Conservation (phyloP, 345 rosid genomes). For the Camelina hispida region DNA sequence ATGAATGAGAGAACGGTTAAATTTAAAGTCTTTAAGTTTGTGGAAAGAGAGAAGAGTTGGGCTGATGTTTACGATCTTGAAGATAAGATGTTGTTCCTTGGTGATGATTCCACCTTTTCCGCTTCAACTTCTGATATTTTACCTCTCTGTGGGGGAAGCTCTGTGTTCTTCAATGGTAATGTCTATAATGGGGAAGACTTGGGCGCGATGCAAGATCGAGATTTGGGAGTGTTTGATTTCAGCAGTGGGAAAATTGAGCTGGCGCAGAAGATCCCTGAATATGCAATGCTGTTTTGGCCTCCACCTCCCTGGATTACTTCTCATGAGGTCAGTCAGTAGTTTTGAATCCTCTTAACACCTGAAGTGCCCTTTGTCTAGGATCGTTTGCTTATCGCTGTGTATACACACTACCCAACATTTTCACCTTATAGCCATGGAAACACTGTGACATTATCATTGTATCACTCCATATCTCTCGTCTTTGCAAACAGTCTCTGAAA, state of each 20-base stretch:
- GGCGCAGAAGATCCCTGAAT: conserved; percentile 51
- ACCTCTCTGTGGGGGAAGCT: conserved; percentile 57
- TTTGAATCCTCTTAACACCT: background rate
- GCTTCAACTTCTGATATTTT: conserved; percentile 57
- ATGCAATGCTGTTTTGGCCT: conserved; percentile 81
- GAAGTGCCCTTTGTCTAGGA: background rate
- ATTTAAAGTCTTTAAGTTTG: conserved; percentile 72
- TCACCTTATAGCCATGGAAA: conserved; percentile 12
- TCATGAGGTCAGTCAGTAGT: conserved; percentile 63
- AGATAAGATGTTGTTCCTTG: conserved; percentile 73
- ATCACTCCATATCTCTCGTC: background rate
- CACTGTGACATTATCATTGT: background rate
- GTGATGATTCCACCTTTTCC: conserved; percentile 82
- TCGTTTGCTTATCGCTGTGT: conserved; percentile 9
- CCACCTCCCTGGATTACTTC: conserved; percentile 76
- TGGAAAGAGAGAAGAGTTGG: conserved; percentile 57
- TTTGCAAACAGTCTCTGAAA: background rate
- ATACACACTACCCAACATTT: conserved; percentile 1
- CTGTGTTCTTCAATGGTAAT: conserved; percentile 65
- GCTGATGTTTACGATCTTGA: conserved; percentile 55
- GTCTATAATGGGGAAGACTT: conserved; percentile 53
- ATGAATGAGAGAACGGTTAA: conserved; percentile 76
- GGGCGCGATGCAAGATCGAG: conserved; percentile 45
- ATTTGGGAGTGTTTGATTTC: conserved; percentile 72
- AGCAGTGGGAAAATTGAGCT: conserved; percentile 58